A percentile compares a stretch with the other conserved stretches of the same genome.
Evolutionary conservation across 225 moss, liverwort and hornwort genomes (phyloP).

Genomic region (Sphagnum tenellum): DNA sequence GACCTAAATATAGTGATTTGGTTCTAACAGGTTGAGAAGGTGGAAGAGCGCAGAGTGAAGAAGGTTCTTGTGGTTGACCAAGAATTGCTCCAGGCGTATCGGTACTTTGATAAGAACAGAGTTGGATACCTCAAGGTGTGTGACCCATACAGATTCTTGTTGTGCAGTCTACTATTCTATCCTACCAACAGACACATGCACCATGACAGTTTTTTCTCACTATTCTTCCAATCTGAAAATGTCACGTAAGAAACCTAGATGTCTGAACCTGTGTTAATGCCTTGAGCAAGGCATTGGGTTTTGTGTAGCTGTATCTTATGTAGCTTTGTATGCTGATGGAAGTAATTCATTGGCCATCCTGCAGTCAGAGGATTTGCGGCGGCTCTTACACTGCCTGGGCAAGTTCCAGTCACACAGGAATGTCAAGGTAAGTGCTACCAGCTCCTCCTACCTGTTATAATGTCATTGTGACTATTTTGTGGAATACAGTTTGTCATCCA

Average conservation of each 20-base stretch:
- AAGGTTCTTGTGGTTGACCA: slow-evolving; percentile 42
- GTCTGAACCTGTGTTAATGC: not conserved
- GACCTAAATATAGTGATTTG: not conserved
- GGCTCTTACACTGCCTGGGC: slow-evolving; percentile 73
- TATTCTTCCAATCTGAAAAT: no score
- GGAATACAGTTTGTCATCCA: not conserved
- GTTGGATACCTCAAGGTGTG: slow-evolving; percentile 88
- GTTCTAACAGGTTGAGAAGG: slow-evolving; percentile 34
- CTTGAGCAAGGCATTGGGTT: no score
- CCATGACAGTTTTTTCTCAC: no score
- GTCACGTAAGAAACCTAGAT: no score
- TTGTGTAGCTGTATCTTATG: no score
- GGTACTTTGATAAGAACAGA: slow-evolving; percentile 90
- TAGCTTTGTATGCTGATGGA: no score
- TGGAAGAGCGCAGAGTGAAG: slow-evolving; percentile 40
- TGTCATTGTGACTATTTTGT: not conserved
- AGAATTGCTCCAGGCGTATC: slow-evolving; percentile 79
- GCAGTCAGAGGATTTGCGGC: slow-evolving; percentile 85
- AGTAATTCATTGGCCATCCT: not conserved
- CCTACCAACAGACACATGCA: no score
- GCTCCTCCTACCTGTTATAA: not conserved
- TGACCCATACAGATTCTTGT: not conserved
- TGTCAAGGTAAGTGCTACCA: slow-evolving; percentile 45
- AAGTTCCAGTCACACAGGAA: slow-evolving; percentile 74
- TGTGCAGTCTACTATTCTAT: no score